phyloP scores from a whole-genome alignment of 768 basidiomycete genomes.

The Peribolospora kevripleyi region DNA sequence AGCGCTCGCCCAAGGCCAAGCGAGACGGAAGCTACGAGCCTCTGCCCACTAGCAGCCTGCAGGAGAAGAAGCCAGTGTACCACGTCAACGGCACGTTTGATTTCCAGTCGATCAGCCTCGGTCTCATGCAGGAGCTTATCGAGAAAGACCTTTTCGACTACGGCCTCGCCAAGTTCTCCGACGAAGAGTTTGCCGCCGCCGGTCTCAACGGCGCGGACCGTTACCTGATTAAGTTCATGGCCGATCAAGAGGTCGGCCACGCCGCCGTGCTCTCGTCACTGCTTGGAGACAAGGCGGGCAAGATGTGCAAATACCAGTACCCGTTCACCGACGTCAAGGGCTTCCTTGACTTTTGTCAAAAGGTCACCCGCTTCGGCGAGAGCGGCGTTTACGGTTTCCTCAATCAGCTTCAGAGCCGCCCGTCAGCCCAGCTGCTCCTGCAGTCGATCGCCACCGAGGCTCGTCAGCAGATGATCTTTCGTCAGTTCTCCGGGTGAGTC shows the following conservation, averaged over 20 bases:
- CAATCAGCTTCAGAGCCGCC: constrained; percentile 35
- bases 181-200: constrained; percentile 31
- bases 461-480: constrained; percentile 40
- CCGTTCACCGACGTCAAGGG: constrained; percentile 33
- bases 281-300: constrained; percentile 21
- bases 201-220: constrained; percentile 33
- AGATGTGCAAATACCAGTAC: constrained; percentile 33
- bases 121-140: constrained; percentile 39
- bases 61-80: background rate
- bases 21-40: too few species aligned
- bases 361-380: constrained; percentile 22
- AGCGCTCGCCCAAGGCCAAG: too few species aligned
- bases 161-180: constrained; percentile 32
- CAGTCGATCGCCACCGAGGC: constrained; percentile 39
- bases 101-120: constrained; percentile 32
- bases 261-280: constrained; percentile 23
- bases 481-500: constrained; percentile 29
- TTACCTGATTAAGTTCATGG: constrained; percentile 38
- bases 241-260: constrained; percentile 38
- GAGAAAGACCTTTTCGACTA: constrained; percentile 31
- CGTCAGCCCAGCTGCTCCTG: constrained; percentile 29
- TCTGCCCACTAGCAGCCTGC: too few species aligned
- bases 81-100: constrained; percentile 21
- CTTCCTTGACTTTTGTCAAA: constrained; percentile 38
- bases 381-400: constrained; percentile 40